Percentiles rank a stretch among this genome's conserved stretches.
phyloP scores from a whole-genome alignment of 805 yeast species.

The Candida tibetensis region DNA sequence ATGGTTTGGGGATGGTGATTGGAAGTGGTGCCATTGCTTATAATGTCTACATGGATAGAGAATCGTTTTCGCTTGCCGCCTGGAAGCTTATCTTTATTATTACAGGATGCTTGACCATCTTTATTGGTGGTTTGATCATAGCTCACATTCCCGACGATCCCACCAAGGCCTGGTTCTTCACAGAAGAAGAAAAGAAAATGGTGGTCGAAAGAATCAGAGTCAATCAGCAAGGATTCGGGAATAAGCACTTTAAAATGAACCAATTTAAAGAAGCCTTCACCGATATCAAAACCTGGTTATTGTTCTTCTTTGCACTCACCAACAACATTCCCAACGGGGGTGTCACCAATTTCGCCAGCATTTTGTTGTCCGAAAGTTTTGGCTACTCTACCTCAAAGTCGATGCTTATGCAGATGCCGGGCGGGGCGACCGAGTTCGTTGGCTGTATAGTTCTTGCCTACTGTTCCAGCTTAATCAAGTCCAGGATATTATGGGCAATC shows the following conservation, averaged over 20 bases:
- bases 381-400: slow-evolving; percentile 29
- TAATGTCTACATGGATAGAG: slow-evolving; percentile 28
- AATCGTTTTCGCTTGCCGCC: slow-evolving; percentile 41
- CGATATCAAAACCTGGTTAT: slow-evolving; percentile 36
- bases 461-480: slow-evolving; percentile 14
- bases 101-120: slow-evolving; percentile 56
- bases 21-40: slow-evolving; percentile 54
- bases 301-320: slow-evolving; percentile 24
- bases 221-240: slow-evolving; percentile 45
- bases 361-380: slow-evolving; percentile 26
- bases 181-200: slow-evolving; percentile 26
- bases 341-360: slow-evolving; percentile 34
- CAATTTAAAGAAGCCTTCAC: slow-evolving; percentile 37
- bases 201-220: slow-evolving; percentile 51
- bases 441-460: slow-evolving; percentile 34
- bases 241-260: slow-evolving; percentile 32
- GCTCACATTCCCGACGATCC: slow-evolving; percentile 60
- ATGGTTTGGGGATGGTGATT: slow-evolving; percentile 38
- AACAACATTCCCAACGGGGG: slow-evolving; percentile 38
- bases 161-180: slow-evolving; percentile 23
- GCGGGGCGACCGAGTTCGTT: slow-evolving; percentile 46
- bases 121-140: slow-evolving; percentile 46
- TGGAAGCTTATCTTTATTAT: slow-evolving; percentile 66
- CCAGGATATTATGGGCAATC: slow-evolving; percentile 26
- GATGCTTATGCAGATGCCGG: slow-evolving; percentile 44